These are phyloP conservation scores for Chytridiales sp. DNA, from an alignment of 371 early-diverging fungal species.

Conservation along the genomic window DNA sequence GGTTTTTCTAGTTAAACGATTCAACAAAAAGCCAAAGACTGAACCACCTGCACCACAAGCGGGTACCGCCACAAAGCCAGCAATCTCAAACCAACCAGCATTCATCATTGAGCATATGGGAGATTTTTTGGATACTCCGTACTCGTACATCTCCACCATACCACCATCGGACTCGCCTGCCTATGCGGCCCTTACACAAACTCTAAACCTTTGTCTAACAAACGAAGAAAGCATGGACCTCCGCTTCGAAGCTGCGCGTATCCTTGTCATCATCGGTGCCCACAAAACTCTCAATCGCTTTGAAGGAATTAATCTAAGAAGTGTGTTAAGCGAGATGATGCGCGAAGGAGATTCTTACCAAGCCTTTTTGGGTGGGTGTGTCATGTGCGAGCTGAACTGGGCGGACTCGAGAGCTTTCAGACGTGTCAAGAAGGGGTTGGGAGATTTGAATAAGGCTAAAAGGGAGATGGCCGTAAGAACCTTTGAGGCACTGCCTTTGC, in stretches of 20 bases:
- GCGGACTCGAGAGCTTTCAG: conserved; percentile 27
- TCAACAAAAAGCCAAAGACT: no score
- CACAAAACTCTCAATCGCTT: conserved; percentile 32
- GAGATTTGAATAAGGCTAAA: conserved; percentile 24
- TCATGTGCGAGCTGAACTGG: conserved; percentile 16
- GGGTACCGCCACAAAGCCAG: conserved; percentile 2
- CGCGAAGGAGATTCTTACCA: conserved; percentile 29
- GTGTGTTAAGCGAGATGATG: conserved; percentile 34
- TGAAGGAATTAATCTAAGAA: conserved; percentile 38
- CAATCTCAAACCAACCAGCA: not conserved
- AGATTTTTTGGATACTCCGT: conserved; percentile 37
- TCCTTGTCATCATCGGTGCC: conserved; percentile 26
- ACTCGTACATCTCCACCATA: conserved; percentile 4
- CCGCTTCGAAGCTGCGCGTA: conserved; percentile 38
- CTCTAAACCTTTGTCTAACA: conserved; percentile 31
- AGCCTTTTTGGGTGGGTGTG: conserved; percentile 30
- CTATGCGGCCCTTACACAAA: conserved; percentile 28
- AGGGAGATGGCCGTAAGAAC: conserved; percentile 20
- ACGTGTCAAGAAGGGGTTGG: conserved; percentile 30
- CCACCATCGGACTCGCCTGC: conserved; percentile 27
- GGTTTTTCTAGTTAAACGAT: no score
- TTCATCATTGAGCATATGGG: conserved; percentile 19
- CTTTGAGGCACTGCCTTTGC: conserved; percentile 16
- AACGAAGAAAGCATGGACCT: conserved; percentile 24
- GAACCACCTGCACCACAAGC: not conserved